phyloP scores from a whole-genome alignment of 768 basidiomycete species.

The Podaxis rugospora region DNA sequence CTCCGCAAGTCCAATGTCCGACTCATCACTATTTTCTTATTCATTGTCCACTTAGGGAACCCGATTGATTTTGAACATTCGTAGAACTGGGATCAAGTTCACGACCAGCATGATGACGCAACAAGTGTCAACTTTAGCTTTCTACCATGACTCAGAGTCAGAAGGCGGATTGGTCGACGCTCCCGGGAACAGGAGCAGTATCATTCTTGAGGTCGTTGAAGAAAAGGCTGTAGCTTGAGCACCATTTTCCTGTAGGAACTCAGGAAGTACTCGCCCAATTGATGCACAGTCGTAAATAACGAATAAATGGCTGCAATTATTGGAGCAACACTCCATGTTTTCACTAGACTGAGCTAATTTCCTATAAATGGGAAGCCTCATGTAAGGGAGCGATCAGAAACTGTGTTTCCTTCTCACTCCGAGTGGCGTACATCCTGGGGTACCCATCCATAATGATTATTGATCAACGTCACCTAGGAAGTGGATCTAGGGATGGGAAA shows the following conservation, averaged over 20 bases:
- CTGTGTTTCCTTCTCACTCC: too few species aligned
- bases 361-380: too few species aligned
- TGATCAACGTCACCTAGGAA: too few species aligned
- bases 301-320: too few species aligned
- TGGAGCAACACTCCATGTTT: too few species aligned
- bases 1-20: background rate
- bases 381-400: too few species aligned
- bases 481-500: too few species aligned
- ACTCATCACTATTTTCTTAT: background rate
- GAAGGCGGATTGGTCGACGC: background rate
- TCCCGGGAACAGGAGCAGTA: background rate
- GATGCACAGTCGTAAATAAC: too few species aligned
- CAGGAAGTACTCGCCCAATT: too few species aligned
- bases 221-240: background rate
- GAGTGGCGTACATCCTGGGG: too few species aligned
- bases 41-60: background rate
- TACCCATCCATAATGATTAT: too few species aligned
- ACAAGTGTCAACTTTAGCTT: slow-evolving; percentile 2
- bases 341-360: too few species aligned
- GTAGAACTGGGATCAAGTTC: background rate
- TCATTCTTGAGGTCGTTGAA: background rate
- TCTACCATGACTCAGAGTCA: background rate
- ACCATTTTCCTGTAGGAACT: background rate
- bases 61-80: slow-evolving; percentile 11
- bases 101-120: slow-evolving; percentile 7